A percentile compares a stretch with the other conserved stretches of the same genome.
These are phyloP conservation scores for Cucumis melo DNA, from an alignment of 306 rosid species.

Conservation along the genomic window DNA sequence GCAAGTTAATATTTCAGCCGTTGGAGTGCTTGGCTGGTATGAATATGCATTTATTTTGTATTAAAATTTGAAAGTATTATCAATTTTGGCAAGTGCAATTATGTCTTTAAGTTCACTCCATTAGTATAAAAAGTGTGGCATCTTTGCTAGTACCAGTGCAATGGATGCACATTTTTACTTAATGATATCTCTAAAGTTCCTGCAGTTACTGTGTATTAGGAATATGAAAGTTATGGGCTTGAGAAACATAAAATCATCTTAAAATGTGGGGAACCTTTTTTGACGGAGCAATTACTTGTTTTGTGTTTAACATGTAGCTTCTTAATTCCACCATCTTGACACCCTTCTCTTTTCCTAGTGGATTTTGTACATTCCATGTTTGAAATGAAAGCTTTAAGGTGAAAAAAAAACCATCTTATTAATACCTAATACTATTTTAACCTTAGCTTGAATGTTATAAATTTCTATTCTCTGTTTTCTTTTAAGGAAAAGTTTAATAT, in stretches of 20 bases:
- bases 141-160: background rate
- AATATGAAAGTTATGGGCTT: background rate
- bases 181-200: background rate
- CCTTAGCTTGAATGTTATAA: background rate
- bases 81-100: background rate
- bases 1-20: background rate
- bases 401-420: background rate
- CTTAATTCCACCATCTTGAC: background rate
- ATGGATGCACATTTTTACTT: background rate
- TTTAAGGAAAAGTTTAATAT: background rate
- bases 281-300: background rate
- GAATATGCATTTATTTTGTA: background rate
- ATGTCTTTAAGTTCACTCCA: background rate
- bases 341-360: background rate
- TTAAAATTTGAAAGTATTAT: background rate
- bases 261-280: background rate
- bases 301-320: background rate
- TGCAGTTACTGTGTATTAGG: background rate
- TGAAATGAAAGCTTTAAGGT: background rate
- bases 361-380: background rate
- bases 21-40: background rate
- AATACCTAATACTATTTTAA: background rate
- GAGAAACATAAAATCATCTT: background rate
- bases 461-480: background rate
- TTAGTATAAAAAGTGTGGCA: background rate